These are phyloP conservation scores for Kazachstania bromeliacearum DNA, from an alignment of 805 yeast genomes.

Conservation along the genomic window DNA sequence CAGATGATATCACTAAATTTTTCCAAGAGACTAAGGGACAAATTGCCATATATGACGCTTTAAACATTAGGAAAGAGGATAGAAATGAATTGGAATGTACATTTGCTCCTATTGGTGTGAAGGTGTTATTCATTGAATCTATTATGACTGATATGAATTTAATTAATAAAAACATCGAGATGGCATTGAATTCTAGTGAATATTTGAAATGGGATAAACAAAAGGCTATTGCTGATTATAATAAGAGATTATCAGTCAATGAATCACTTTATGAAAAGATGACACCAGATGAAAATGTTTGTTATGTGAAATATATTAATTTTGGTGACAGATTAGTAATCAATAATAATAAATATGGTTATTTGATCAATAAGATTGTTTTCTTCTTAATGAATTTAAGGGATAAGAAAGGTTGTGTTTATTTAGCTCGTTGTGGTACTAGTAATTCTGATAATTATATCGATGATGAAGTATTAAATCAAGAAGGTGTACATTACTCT, in stretches of 20 bases:
- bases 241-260: conserved; percentile 58
- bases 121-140: conserved; percentile 81
- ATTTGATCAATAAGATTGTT: conserved; percentile 81
- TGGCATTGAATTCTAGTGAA: conserved; percentile 83
- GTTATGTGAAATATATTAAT: conserved; percentile 78
- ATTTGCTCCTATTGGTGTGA: conserved; percentile 53
- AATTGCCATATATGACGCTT: conserved; percentile 93
- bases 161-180: conserved; percentile 66
- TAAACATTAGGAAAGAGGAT: conserved; percentile 68
- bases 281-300: conserved; percentile 45
- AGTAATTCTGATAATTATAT: conserved; percentile 43
- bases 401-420: conserved; percentile 87
- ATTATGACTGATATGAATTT: conserved; percentile 64
- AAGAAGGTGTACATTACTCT: conserved; percentile 63
- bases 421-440: conserved; percentile 74
- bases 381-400: conserved; percentile 87
- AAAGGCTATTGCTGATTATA: conserved; percentile 69
- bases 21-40: conserved; percentile 78
- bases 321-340: conserved; percentile 85
- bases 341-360: conserved; percentile 75
- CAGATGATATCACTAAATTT: conserved; percentile 59
- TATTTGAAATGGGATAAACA: conserved; percentile 67
- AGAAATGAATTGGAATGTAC: conserved; percentile 48
- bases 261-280: conserved; percentile 67
- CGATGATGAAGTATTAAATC: conserved; percentile 74